These are phyloP conservation scores for Amanita pseudoporphyria DNA, from an alignment of 768 basidiomycete species.

Conservation along the genomic window DNA sequence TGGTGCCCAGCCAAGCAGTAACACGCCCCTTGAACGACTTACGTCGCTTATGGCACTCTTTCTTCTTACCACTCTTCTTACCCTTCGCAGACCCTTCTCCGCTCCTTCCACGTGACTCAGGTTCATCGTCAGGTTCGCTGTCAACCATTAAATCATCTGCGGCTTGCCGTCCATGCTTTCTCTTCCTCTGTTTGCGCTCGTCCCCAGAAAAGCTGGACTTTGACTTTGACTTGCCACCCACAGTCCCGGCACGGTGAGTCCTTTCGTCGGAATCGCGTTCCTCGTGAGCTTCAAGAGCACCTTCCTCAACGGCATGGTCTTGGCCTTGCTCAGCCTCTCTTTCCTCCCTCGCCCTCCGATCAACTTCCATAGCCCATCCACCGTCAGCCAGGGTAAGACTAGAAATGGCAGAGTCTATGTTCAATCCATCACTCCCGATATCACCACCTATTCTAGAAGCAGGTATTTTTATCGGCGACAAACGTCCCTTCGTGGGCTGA, in stretches of 20 bases:
- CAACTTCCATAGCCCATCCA: conserved; percentile 13
- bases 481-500: conserved; percentile 3
- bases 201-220: conserved; percentile 6
- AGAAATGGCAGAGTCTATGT: conserved; percentile 43
- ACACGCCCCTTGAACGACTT: conserved; percentile 55
- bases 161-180: conserved; percentile 11
- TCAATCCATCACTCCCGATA: conserved; percentile 15
- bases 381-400: conserved; percentile 38
- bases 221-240: conserved; percentile 6
- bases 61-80: conserved; percentile 16
- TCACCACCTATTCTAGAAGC: conserved; percentile 27
- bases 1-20: conserved; percentile 67
- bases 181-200: conserved; percentile 16
- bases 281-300: conserved; percentile 17
- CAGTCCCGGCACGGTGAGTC: conserved; percentile 26
- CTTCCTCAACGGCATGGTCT: not conserved
- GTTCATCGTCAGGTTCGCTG: conserved; percentile 12
- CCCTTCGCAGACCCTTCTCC: conserved; percentile 17
- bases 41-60: conserved; percentile 15
- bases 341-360: conserved; percentile 13
- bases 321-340: conserved; percentile 10
- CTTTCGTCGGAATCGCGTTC: conserved; percentile 31
- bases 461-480: conserved; percentile 14
- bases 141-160: conserved; percentile 8
- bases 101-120: conserved; percentile 8